Conservation (phyloP, 176 grass and related monocot genomes). For the Oryza rufipogon region DNA sequence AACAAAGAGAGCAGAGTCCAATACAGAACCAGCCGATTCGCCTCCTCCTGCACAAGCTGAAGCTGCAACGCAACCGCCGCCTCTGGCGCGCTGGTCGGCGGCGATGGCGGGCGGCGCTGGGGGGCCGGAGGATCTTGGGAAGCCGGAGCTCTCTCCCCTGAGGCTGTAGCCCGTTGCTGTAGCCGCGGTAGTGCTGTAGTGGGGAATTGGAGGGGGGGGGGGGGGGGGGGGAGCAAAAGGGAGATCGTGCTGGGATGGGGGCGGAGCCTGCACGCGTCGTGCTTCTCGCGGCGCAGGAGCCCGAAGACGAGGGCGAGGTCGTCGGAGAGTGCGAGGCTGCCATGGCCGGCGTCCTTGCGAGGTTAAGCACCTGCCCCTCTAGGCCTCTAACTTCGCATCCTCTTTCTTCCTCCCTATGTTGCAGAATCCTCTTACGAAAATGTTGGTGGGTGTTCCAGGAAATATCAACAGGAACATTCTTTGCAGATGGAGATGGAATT, state of each 20-base stretch:
- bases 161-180: too few species aligned
- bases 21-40: too few species aligned
- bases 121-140: conserved; percentile 18
- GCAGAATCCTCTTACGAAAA: neutral
- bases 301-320: conserved; percentile 47
- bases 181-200: too few species aligned
- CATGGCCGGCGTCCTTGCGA: conserved; percentile 62
- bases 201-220: neutral
- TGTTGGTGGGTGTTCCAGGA: neutral
- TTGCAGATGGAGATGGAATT: neutral
- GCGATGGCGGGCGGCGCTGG: conserved; percentile 41
- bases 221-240: conserved; percentile 14
- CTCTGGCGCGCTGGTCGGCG: neutral
- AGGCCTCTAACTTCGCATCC: neutral
- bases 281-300: conserved; percentile 43
- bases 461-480: conserved; percentile 4
- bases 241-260: conserved; percentile 46
- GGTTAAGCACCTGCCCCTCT: neutral
- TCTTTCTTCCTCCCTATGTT: neutral
- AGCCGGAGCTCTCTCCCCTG: neutral
- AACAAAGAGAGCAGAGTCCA: neutral
- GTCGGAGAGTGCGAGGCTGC: conserved; percentile 48
- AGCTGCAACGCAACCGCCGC: neutral
- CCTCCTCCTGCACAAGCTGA: too few species aligned
- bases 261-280: conserved; percentile 48